Percentiles rank a stretch among this genome's conserved stretches.
Conservation (phyloP, 176 grass and related monocot species). For the Avena eriantha region DNA sequence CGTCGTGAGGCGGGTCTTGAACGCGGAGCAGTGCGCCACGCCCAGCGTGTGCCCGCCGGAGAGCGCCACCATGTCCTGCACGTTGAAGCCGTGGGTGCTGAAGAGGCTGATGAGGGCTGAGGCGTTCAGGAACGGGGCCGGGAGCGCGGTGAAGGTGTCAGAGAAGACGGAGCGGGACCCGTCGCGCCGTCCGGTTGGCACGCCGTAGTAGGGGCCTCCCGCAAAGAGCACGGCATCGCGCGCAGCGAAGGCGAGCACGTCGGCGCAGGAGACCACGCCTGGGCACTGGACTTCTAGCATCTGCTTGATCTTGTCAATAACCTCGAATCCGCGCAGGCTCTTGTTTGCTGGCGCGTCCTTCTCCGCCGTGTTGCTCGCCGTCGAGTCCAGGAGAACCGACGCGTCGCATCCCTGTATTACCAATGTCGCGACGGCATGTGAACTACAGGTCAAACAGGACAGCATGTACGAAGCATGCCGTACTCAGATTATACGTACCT, state of each 20-base stretch:
- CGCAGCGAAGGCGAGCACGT: slow-evolving; percentile 73
- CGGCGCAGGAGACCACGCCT: slow-evolving; percentile 81
- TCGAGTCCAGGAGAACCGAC: slow-evolving; percentile 81
- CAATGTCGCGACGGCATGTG: no score
- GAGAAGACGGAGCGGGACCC: slow-evolving; percentile 57
- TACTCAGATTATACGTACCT: slow-evolving; percentile 36
- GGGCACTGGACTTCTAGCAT: slow-evolving; percentile 68
- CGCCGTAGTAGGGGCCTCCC: slow-evolving; percentile 71
- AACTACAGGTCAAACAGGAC: background rate
- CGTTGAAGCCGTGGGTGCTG: slow-evolving; percentile 48
- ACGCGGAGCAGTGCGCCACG: slow-evolving; percentile 60
- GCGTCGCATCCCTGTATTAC: slow-evolving; percentile 89
- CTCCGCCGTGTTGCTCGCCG: slow-evolving; percentile 65
- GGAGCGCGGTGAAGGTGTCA: slow-evolving; percentile 71
- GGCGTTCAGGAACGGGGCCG: slow-evolving; percentile 53
- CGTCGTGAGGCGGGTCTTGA: slow-evolving; percentile 50
- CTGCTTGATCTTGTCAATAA: slow-evolving; percentile 81
- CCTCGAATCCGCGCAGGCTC: slow-evolving; percentile 79
- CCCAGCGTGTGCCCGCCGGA: slow-evolving; percentile 86
- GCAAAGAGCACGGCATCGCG: slow-evolving; percentile 74
- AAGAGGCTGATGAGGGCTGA: slow-evolving; percentile 62
- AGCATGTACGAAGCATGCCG: background rate
- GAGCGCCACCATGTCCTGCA: slow-evolving; percentile 71
- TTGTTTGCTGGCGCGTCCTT: slow-evolving; percentile 84
- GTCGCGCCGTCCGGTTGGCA: slow-evolving; percentile 69